Evolutionary conservation across 2,329 filamentous ascomycete genomes (phyloP).

Genomic region (Arthrinium puccinioides): DNA sequence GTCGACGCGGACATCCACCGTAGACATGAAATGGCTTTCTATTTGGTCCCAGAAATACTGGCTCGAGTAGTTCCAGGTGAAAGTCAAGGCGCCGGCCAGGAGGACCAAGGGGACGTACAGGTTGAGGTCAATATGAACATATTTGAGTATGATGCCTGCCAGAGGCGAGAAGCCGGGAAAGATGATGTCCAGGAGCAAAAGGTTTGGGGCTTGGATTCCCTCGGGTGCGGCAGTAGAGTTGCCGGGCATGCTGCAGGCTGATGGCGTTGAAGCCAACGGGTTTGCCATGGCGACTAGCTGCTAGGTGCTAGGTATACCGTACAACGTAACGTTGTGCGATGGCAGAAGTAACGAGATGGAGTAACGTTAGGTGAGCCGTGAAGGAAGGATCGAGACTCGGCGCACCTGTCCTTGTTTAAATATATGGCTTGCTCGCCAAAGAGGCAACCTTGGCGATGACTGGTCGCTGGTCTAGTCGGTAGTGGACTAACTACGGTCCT

Average conservation of each 20-base stretch:
- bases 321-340: not conserved
- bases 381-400: not conserved
- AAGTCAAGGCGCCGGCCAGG: constrained; percentile 37
- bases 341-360: not conserved
- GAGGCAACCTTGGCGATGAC: too few relatives aligned
- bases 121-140: constrained; percentile 55
- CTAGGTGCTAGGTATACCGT: not conserved
- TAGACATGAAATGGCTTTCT: constrained; percentile 53
- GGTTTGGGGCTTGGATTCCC: too few relatives aligned
- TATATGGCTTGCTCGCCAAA: not conserved
- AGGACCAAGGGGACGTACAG: constrained; percentile 54
- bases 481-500: too few relatives aligned
- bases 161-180: constrained; percentile 59
- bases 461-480: too few relatives aligned
- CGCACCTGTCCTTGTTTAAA: too few relatives aligned
- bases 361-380: not conserved
- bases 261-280: constrained; percentile 6
- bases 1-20: constrained; percentile 58
- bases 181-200: constrained; percentile 51
- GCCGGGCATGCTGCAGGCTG: constrained; percentile 2
- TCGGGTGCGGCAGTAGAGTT: constrained; percentile 21
- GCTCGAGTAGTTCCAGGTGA: constrained; percentile 46
- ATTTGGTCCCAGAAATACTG: constrained; percentile 39
- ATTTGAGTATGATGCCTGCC: constrained; percentile 43
- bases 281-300: constrained; percentile 11